These are phyloP conservation scores for Spizellomyces punctatus DNA, from an alignment of 192 early-diverging fungal genomes.

Conservation along the genomic window DNA sequence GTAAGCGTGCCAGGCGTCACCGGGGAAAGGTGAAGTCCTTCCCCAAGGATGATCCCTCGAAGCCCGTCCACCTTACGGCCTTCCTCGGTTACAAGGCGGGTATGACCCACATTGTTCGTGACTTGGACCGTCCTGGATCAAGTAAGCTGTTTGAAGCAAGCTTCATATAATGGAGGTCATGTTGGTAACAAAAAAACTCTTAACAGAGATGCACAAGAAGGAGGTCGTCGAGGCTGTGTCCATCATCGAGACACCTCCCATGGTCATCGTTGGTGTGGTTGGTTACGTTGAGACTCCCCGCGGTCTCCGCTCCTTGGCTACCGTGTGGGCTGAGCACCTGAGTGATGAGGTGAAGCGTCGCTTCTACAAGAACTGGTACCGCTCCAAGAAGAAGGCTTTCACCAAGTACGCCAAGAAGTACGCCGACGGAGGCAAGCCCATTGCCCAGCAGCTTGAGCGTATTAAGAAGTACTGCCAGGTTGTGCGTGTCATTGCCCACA, in stretches of 20 bases:
- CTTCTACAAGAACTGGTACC: constrained; percentile 99
- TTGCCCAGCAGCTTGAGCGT: constrained; percentile 90
- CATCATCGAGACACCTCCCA: constrained; percentile 96
- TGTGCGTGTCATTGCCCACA: constrained; percentile 97
- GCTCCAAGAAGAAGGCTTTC: constrained; percentile 99
- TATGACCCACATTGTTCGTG: constrained; percentile 99
- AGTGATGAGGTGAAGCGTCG: constrained; percentile 96
- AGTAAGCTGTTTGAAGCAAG: constrained; percentile 55
- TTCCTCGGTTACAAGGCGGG: constrained; percentile 99
- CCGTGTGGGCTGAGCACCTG: constrained; percentile 99
- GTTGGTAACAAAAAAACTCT: constrained; percentile 16
- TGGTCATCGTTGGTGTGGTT: constrained; percentile 98
- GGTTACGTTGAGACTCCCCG: constrained; percentile 99
- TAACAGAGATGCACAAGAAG: constrained; percentile 97
- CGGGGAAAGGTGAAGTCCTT: constrained; percentile 98
- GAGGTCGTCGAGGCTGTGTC: constrained; percentile 99
- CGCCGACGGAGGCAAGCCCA: constrained; percentile 79
- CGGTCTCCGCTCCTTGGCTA: constrained; percentile 96
- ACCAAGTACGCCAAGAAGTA: constrained; percentile 99
- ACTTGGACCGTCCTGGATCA: constrained; percentile 97
- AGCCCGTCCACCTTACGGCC: constrained; percentile 97
- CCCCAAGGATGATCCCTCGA: constrained; percentile 95
- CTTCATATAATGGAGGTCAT: background rate
- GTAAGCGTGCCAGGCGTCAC: constrained; percentile 91
- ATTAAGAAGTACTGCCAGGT: constrained; percentile 99